phyloP scores from a whole-genome alignment of 2,329 filamentous ascomycete species.

The Neurospora sp. region DNA sequence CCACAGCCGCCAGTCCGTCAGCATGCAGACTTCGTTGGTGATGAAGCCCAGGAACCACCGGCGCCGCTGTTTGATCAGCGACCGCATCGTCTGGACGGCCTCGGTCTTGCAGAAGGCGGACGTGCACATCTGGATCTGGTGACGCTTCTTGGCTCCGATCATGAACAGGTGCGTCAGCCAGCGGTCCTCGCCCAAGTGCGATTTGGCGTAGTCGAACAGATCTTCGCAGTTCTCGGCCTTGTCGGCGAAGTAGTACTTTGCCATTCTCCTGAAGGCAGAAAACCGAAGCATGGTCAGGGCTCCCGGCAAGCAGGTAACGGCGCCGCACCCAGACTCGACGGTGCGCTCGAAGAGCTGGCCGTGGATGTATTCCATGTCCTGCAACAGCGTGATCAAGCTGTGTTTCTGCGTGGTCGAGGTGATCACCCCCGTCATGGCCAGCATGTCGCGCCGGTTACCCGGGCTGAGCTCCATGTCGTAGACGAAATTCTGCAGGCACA shows the following conservation, averaged over 20 bases:
- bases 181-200: slow-evolving; percentile 87
- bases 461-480: slow-evolving; percentile 98
- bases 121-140: slow-evolving; percentile 96
- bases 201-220: slow-evolving; percentile 93
- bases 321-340: slow-evolving; percentile 86
- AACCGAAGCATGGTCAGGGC: slow-evolving; percentile 94
- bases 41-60: slow-evolving; percentile 97
- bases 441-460: slow-evolving; percentile 82
- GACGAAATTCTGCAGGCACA: slow-evolving; percentile 94
- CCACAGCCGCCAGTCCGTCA: slow-evolving; percentile 91
- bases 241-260: slow-evolving; percentile 96
- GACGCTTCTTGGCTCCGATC: slow-evolving; percentile 86
- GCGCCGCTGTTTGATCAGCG: slow-evolving; percentile 85
- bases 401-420: slow-evolving; percentile 87
- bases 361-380: slow-evolving; percentile 98
- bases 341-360: slow-evolving; percentile 93
- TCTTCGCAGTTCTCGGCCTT: slow-evolving; percentile 94
- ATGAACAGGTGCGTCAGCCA: slow-evolving; percentile 99
- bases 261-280: slow-evolving; percentile 92
- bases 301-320: slow-evolving; percentile 89
- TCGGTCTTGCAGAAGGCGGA: slow-evolving; percentile 98
- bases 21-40: slow-evolving; percentile 96
- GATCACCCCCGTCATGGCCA: slow-evolving; percentile 96
- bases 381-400: slow-evolving; percentile 80
- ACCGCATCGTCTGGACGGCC: slow-evolving; percentile 78